Evolutionary conservation across 108 stramenopile species (phyloP).

Genomic region (Cyclotella cryptica): DNA sequence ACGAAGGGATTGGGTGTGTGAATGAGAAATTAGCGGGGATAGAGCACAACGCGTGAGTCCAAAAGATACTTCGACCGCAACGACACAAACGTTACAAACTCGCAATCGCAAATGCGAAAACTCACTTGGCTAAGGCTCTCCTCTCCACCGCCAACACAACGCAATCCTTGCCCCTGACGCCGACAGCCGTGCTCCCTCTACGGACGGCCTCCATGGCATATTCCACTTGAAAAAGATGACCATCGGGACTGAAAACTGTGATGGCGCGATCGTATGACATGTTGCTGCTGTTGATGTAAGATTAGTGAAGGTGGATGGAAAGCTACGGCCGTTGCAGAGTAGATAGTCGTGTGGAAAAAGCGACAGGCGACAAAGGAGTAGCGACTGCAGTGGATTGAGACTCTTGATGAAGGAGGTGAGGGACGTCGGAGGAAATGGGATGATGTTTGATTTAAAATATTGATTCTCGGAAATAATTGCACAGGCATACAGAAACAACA

Average conservation of each 20-base stretch:
- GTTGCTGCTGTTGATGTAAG: constrained; percentile 5
- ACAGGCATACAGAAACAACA: too few relatives aligned
- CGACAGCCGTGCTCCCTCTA: constrained; percentile 97
- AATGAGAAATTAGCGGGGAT: not conserved
- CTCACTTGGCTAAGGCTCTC: constrained; percentile 96
- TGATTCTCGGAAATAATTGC: not conserved
- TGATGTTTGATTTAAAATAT: not conserved
- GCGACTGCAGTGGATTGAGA: too few relatives aligned
- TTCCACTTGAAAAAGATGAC: constrained; percentile 99
- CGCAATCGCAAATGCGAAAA: constrained; percentile 6
- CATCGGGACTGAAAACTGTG: constrained; percentile 99
- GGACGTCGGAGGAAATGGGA: not conserved
- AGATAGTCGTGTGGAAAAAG: not conserved
- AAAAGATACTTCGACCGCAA: not conserved
- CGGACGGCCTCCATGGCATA: constrained; percentile 99
- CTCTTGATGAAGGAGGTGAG: not conserved
- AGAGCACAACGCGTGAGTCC: not conserved
- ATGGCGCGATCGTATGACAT: constrained; percentile 99
- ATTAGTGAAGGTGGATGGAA: not conserved
- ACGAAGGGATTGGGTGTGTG: not conserved
- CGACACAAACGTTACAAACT: not conserved
- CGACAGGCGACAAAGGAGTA: too few relatives aligned
- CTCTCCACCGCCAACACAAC: constrained; percentile 98
- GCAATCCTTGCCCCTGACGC: constrained; percentile 95
- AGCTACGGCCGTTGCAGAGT: not conserved